Base-by-base conservation (phyloP, 2,329 filamentous ascomycete genomes). In the Aureobasidium lini region DNA sequence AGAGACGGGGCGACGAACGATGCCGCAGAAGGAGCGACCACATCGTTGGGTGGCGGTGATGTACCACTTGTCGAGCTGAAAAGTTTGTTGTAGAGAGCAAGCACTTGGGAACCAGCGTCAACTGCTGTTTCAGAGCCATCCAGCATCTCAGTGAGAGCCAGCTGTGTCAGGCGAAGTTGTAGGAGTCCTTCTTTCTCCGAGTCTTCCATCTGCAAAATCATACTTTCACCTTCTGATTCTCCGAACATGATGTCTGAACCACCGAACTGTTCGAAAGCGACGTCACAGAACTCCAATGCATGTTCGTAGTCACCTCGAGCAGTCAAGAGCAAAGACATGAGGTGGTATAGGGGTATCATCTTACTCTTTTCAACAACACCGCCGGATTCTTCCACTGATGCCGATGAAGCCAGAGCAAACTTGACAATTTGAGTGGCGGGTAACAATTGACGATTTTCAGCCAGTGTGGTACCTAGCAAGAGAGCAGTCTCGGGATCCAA, bases 91-190 rank as follows among this genome's bases (percentile, higher is more conserved):
- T 94, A 99, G 0, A 97, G 77, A 15, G 84, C 84, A 18, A 99
- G 76, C 40, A 99, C 79, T 72, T 96, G 91, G 64, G 90, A 85
- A 69, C 89, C 92, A 62, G 88, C 86, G 69, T 96, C 96, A 53
- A 97, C 89, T 16, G 94, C 93, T 60, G 87, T 84, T 60, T 90
- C 86, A 0, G 91, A 85, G 1, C 91, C 91, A 69, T 96, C 91
- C 3, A 90, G 76, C 15, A 94, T 76, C 72, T 97, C 93, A 3
- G 94, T 74, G 18, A 99, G 81, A 4, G 88, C 82, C 61, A 99
- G 78, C 68, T 97, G 92, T 10, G 93, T 96, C 84, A 97, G 95
- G 72, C 95, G 95, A 62, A 96, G 85, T 72, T 97, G 89, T n/a
- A 99, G 75, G 43, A 99, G 86, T 50, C 84, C 83, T 71, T 92